Evolutionary conservation across 2,329 filamentous ascomycete species (phyloP).

Genomic region (Stachybotrys echinatus): DNA sequence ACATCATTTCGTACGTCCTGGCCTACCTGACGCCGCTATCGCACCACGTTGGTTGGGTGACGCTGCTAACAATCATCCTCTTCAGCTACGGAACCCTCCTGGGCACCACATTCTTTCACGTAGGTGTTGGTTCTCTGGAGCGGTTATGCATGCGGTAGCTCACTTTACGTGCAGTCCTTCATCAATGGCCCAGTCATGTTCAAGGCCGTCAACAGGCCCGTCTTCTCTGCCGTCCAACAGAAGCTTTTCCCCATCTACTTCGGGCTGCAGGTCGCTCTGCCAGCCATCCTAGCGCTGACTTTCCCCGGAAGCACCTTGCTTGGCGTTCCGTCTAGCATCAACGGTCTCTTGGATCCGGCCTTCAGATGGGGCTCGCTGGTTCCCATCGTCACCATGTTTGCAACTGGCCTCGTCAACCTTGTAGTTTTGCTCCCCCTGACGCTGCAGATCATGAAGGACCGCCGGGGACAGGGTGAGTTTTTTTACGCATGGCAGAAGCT

Average conservation of each 20-base stretch:
- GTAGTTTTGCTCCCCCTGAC: conserved; percentile 70
- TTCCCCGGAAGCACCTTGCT: conserved; percentile 61
- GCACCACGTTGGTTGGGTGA: too few relatives aligned
- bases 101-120: conserved; percentile 82
- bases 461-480: conserved; percentile 70
- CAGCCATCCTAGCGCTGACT: conserved; percentile 69
- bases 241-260: conserved; percentile 88
- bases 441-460: conserved; percentile 65
- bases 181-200: conserved; percentile 69
- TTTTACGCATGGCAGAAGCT: neutral
- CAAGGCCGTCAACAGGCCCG: conserved; percentile 67
- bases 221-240: conserved; percentile 77
- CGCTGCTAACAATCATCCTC: conserved; percentile 13
- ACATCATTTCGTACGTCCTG: conserved; percentile 64
- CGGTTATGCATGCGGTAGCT: neutral
- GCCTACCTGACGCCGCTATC: too few relatives aligned
- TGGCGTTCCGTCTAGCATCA: conserved; percentile 41
- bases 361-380: conserved; percentile 61
- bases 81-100: conserved; percentile 85
- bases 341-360: conserved; percentile 52
- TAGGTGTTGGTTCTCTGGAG: conserved; percentile 19
- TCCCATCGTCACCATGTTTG: conserved; percentile 65
- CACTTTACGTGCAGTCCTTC: conserved; percentile 55
- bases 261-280: conserved; percentile 70
- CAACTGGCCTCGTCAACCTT: conserved; percentile 67